These are phyloP conservation scores for Aphanoascus verrucosus DNA, from an alignment of 2,329 filamentous ascomycete species.

Conservation along the genomic window DNA sequence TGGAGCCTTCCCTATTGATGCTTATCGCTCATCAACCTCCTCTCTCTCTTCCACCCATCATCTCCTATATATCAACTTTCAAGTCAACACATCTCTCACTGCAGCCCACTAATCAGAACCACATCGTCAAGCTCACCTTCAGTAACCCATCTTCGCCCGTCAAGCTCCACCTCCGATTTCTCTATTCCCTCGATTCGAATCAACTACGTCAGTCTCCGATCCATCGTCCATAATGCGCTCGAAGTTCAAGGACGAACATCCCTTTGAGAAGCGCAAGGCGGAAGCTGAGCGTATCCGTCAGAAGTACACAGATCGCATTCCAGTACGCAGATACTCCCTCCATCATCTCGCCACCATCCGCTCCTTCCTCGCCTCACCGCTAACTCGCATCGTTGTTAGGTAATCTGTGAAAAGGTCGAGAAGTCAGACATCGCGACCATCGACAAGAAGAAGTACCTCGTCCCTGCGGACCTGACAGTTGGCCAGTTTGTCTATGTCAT, in stretches of 20 bases:
- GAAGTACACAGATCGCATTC: slow-evolving; percentile 97
- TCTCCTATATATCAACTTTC: neutral
- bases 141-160: neutral
- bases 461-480: slow-evolving; percentile 92
- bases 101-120: neutral
- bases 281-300: slow-evolving; percentile 98
- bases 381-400: slow-evolving; percentile 43
- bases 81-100: neutral
- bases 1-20: slow-evolving; percentile 15
- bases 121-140: neutral
- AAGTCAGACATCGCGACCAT: slow-evolving; percentile 99
- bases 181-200: slow-evolving; percentile 16
- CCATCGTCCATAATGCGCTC: slow-evolving; percentile 63
- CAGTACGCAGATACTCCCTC: slow-evolving; percentile 51
- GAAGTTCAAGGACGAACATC: slow-evolving; percentile 99
- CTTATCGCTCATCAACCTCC: neutral
- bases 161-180: neutral
- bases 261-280: slow-evolving; percentile 99
- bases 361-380: slow-evolving; percentile 9
- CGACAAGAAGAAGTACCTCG: slow-evolving; percentile 99
- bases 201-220: slow-evolving; percentile 4
- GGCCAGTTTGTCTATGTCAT: slow-evolving; percentile 99
- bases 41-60: neutral
- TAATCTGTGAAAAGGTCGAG: slow-evolving; percentile 99
- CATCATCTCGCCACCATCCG: neutral